Evolutionary conservation across 305 asterid species (phyloP).

Genomic region (Caryopteris hybrid): DNA sequence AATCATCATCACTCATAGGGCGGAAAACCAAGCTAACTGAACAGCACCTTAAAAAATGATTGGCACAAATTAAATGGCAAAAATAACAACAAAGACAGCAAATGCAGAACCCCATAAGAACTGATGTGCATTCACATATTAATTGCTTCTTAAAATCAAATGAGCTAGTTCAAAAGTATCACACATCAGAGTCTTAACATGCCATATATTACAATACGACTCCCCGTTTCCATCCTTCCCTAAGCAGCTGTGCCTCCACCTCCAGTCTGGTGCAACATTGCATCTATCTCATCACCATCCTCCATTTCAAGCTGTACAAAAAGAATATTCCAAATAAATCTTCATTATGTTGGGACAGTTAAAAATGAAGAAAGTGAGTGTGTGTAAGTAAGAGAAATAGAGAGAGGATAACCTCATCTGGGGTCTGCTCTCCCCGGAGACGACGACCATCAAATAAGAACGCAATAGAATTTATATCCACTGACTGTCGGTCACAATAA

Average conservation of each 20-base stretch:
- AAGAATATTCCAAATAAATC: neutral
- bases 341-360: neutral
- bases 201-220: too few relatives aligned
- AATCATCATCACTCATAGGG: too few relatives aligned
- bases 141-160: too few relatives aligned
- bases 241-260: constrained; percentile 30
- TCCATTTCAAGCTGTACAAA: constrained; percentile 32
- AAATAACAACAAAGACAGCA: too few relatives aligned
- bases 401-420: constrained; percentile 34
- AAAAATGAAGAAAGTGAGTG: neutral
- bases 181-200: too few relatives aligned
- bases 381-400: neutral
- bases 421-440: constrained; percentile 43
- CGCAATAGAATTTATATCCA: constrained; percentile 30
- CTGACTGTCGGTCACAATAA: constrained; percentile 38
- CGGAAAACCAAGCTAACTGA: too few relatives aligned
- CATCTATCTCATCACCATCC: constrained; percentile 42
- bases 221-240: neutral
- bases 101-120: too few relatives aligned
- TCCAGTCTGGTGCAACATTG: constrained; percentile 41
- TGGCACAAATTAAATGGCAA: too few relatives aligned
- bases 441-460: constrained; percentile 43
- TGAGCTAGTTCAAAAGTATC: too few relatives aligned
- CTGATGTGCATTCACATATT: too few relatives aligned
- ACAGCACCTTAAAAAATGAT: too few relatives aligned